Base-by-base conservation (phyloP, 176 grass and related monocot species). In the Aegilops tauschii region DNA sequence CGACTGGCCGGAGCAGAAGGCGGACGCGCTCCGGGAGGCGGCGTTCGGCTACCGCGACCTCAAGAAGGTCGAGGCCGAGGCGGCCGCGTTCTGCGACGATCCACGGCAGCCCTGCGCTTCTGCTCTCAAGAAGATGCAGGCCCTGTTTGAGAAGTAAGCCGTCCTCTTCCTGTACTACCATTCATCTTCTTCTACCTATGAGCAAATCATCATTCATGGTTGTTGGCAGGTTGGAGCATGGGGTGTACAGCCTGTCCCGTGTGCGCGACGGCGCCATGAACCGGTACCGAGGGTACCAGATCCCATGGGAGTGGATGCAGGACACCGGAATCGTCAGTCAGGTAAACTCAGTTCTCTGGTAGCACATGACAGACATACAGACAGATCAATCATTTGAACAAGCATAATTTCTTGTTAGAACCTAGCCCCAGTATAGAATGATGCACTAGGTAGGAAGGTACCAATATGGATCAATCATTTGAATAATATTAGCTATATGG, bases 271-370 rank as follows among this genome's bases (percentile, higher is more conserved):
- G 94, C 6, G 90, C 97, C 0, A 93, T 86, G 92, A 91, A 70
- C 69, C 61, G 89, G 8, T 94, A 94, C 78, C 93, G 84, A 0
- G 83, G 97, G 3, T 97, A 94, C 65, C 80, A 86, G 58, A 99
- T 99, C 81, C 94, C 97, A 63, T 93, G 92, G 90, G 97, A 99
- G 36, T 99, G 97, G 97, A 97, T 99, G 94, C 91, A 86, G 84
- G 97, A 99, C 65, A 90, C 75, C 0, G 90, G 97, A 91, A 93
- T 96, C 23, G 90, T 94, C 73, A 90, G 80, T 42, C 92, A 96
- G 97, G 97, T 99, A 94, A 94, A 52, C 58, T 54, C 61, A 31
- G 5, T 40, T 9, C 0, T 18, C 23, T 12, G 27, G 13, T n/a
- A 78, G 54, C 20, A 16, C 29, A 20, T 30, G 16, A 40, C 12